Conservation (phyloP, 345 rosid species). For the Pistacia atlantica region DNA sequence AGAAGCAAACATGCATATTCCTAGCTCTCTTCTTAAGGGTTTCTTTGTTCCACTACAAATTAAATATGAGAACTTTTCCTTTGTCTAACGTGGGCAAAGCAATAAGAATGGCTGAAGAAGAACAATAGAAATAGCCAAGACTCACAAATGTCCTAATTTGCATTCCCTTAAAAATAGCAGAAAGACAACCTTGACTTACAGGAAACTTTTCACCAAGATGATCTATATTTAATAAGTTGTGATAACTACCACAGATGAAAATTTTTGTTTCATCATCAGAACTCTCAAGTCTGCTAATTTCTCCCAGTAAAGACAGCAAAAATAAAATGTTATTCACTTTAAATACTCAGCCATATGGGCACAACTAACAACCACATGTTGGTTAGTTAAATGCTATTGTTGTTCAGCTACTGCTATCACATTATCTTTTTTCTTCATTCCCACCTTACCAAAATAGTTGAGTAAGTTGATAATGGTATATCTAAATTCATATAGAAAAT, state of each 20-base stretch:
- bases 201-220: neutral
- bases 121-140: neutral
- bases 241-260: neutral
- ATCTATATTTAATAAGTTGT: neutral
- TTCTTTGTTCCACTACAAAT: neutral
- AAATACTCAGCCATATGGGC: no score
- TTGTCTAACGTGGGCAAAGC: neutral
- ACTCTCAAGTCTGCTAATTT: neutral
- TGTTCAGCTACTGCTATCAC: neutral
- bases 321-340: no score
- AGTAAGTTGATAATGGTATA: neutral
- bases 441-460: neutral
- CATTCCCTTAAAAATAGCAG: neutral
- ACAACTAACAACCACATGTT: neutral
- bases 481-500: neutral
- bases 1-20: neutral
- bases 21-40: neutral
- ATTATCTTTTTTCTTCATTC: constrained; percentile 10
- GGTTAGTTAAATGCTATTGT: neutral
- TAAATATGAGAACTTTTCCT: neutral
- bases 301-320: no score
- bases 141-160: neutral
- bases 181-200: neutral
- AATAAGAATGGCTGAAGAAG: neutral
- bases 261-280: neutral